Base-by-base conservation (phyloP, 2,329 filamentous ascomycete species). In the Pseudogymnoascus sp. region DNA sequence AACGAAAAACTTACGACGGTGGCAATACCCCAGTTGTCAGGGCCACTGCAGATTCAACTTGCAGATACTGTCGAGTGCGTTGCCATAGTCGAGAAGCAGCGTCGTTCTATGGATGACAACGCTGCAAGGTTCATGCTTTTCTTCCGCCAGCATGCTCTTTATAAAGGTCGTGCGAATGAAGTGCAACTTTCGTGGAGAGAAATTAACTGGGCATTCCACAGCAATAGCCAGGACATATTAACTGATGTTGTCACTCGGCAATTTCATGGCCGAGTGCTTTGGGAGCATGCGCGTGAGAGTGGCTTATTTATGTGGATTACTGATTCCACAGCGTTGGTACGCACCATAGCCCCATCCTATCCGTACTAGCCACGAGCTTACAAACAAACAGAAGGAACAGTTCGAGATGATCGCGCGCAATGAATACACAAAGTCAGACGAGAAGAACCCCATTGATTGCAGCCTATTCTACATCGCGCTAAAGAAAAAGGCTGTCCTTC, bases 251-350 rank as follows among this genome's bases (percentile, higher is more conserved):
- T 96, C 8, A 86, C 86, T 9, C 80, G 84, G 18, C 90, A 95
- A 68, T 92, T 88, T 67, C 88, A 92, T 65, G 87, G 88, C 1
- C 87, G 84, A 63, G 81, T 97, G 77, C 77, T 87, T 6, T 99
- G 94, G 94, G 83, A 88, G 65, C 83, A 92, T 68, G 94, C 93
- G 1, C 82, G 88, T 54, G 88, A 95, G 71, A 90, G 88, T 66
- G 94, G 94, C 9, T 81, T 97, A 61, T 97, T 96, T 70, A 93
- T 97, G 86, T 99, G 94, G 93, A 80, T 99, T 65, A 84, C 86
- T 0, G 92, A 97, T 72, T 74, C 80, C 16, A 83, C 81, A 60
- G 86, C 91, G 20, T 77, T 97, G 71, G 90, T 94, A 79, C 74
- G 86, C 73, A 59, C 25, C 28, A 8, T 6, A 20, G 9, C 20